Conservation (phyloP, 1,284 basidiomycete genomes). For the Puccinia triticina region DNA sequence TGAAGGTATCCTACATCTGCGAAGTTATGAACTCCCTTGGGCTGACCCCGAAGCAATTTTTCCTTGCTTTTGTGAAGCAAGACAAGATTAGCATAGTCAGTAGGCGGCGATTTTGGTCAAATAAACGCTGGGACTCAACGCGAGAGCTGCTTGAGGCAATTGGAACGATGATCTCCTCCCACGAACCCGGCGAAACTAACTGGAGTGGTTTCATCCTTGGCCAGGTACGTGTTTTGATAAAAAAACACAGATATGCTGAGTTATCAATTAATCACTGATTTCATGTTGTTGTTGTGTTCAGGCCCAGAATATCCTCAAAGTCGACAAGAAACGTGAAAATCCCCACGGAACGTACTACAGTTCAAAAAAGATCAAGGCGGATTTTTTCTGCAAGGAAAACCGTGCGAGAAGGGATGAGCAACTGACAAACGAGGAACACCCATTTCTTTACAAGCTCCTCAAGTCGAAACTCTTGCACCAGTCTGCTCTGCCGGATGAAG, state of each 20-base stretch:
- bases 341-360: not conserved
- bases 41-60: not conserved
- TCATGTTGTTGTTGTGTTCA: not conserved
- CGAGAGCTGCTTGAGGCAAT: not conserved
- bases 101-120: not conserved
- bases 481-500: not conserved
- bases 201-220: not conserved
- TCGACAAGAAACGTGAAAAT: not conserved
- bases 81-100: not conserved
- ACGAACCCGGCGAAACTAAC: not conserved
- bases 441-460: not conserved
- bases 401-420: not conserved
- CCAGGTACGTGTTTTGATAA: too few relatives aligned
- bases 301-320: not conserved
- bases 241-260: too few relatives aligned
- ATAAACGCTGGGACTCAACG: not conserved
- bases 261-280: not conserved
- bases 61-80: not conserved
- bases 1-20: not conserved
- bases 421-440: not conserved
- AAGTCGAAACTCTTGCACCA: not conserved
- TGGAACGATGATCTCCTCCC: not conserved
- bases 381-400: too few relatives aligned
- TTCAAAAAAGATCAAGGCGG: too few relatives aligned
- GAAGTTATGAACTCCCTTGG: not conserved